phyloP scores from a whole-genome alignment of 2,329 filamentous ascomycete species.

The Blumeriella jaapii region DNA sequence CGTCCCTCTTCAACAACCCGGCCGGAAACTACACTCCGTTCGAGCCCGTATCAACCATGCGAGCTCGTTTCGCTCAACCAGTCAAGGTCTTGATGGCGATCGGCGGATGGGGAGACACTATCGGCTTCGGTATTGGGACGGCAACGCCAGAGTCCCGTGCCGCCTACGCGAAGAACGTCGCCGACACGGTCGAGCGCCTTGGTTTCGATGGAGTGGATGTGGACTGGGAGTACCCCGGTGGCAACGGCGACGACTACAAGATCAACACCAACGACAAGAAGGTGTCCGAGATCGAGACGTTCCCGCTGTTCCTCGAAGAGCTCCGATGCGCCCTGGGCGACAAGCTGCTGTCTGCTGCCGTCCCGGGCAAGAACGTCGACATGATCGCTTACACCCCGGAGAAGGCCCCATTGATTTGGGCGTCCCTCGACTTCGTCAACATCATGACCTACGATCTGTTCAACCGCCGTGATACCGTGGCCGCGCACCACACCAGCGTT shows the following conservation, averaged over 20 bases:
- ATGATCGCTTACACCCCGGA: conserved; percentile 54
- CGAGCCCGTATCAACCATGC: conserved; percentile 9
- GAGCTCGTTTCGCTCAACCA: conserved; percentile 31
- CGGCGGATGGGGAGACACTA: conserved; percentile 62
- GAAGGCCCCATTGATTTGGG: conserved; percentile 46
- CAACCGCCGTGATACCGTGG: conserved; percentile 54
- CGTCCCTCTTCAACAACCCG: conserved; percentile 12
- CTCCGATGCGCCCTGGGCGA: conserved; percentile 46
- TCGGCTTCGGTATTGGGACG: conserved; percentile 49
- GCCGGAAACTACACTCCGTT: conserved; percentile 16
- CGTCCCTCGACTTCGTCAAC: conserved; percentile 55
- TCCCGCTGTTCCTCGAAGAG: conserved; percentile 46
- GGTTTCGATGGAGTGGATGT: conserved; percentile 51
- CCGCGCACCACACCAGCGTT: conserved; percentile 53
- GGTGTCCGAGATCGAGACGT: conserved; percentile 50
- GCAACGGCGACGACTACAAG: conserved; percentile 63
- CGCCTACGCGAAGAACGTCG: conserved; percentile 52
- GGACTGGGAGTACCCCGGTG: conserved; percentile 28
- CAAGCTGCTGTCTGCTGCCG: conserved; percentile 55
- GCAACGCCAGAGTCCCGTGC: conserved; percentile 39
- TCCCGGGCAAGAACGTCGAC: conserved; percentile 51
- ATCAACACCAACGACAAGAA: conserved; percentile 48
- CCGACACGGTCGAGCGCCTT: conserved; percentile 45
- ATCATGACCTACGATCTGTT: conserved; percentile 61
- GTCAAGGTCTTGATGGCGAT: conserved; percentile 60